These are phyloP conservation scores for Phragmites australis DNA, from an alignment of 176 grass and related monocot species.

Conservation along the genomic window DNA sequence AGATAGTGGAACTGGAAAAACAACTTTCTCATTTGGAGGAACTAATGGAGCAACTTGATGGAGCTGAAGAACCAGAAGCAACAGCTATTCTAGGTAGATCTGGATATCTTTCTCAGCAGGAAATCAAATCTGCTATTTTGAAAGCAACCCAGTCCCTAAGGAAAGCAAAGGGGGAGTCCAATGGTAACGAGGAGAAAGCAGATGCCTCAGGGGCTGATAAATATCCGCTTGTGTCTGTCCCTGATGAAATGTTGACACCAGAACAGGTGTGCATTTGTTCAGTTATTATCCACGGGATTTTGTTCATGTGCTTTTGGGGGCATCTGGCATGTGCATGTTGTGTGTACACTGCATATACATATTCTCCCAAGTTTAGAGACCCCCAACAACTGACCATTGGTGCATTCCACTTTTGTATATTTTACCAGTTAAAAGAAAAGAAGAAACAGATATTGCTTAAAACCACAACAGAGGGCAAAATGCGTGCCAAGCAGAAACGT, in stretches of 20 bases:
- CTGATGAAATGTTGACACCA: constrained; percentile 78
- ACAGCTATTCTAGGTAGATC: constrained; percentile 58
- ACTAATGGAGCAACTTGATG: constrained; percentile 74
- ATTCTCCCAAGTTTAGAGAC: not conserved
- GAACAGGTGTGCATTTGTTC: constrained; percentile 67
- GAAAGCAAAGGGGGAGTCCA: constrained; percentile 90
- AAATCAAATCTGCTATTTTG: constrained; percentile 69
- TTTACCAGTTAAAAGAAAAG: constrained; percentile 89
- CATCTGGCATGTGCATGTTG: constrained; percentile 2
- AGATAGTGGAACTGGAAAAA: constrained; percentile 74
- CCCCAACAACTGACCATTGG: constrained; percentile 2
- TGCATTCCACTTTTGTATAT: constrained; percentile 25
- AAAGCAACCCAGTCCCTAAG: constrained; percentile 75
- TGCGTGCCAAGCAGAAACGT: constrained; percentile 80
- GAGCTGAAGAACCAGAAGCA: constrained; percentile 65
- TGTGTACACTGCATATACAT: constrained; percentile 10
- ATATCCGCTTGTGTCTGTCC: constrained; percentile 80
- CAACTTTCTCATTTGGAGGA: constrained; percentile 68
- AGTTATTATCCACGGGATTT: constrained; percentile 20
- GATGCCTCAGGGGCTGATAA: constrained; percentile 68
- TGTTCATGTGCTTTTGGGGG: constrained; percentile 27
- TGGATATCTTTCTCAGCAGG: constrained; percentile 78
- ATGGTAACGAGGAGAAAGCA: constrained; percentile 59
- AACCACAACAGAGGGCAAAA: constrained; percentile 82
- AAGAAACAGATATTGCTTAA: constrained; percentile 89